These are phyloP conservation scores for Cercospora canescens DNA, from an alignment of 2,329 filamentous ascomycete species.

Conservation along the genomic window DNA sequence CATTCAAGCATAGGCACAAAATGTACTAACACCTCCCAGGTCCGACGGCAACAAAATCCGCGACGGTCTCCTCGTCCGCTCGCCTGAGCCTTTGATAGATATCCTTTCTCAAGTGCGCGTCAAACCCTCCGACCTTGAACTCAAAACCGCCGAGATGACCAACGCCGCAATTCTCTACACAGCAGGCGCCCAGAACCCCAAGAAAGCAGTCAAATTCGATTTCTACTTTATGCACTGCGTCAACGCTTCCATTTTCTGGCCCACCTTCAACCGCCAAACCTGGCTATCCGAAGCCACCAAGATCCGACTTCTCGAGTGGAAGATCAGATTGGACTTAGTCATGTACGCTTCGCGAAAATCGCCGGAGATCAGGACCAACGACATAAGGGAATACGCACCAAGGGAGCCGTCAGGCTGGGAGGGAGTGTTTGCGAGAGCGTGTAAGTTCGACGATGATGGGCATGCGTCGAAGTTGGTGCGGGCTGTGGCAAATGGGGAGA, in stretches of 20 bases:
- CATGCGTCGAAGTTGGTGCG: conserved; percentile 76
- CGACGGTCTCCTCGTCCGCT: conserved; percentile 67
- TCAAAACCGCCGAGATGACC: conserved; percentile 67
- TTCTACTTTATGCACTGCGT: conserved; percentile 76
- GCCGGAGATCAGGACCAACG: conserved; percentile 60
- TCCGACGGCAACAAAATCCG: conserved; percentile 63
- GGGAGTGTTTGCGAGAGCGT: conserved; percentile 47
- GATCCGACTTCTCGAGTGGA: conserved; percentile 75
- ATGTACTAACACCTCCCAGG: conserved; percentile 1
- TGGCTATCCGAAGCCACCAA: conserved; percentile 65
- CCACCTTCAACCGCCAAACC: conserved; percentile 58
- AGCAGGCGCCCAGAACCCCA: conserved; percentile 62
- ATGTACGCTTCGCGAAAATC: conserved; percentile 70
- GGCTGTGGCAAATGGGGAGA: conserved; percentile 65
- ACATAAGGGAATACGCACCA: conserved; percentile 62
- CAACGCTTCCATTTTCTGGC: conserved; percentile 74
- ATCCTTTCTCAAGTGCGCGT: conserved; percentile 57
- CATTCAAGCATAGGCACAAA: neutral
- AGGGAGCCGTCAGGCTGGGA: conserved; percentile 47
- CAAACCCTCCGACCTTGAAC: conserved; percentile 56
- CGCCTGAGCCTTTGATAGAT: conserved; percentile 62
- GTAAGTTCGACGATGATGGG: conserved; percentile 67
- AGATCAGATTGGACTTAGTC: conserved; percentile 71
- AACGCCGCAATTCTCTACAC: conserved; percentile 62
- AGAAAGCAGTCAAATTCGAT: conserved; percentile 72